Conservation (phyloP, 2,329 filamentous ascomycete genomes). For the Elsinoe batatas region DNA sequence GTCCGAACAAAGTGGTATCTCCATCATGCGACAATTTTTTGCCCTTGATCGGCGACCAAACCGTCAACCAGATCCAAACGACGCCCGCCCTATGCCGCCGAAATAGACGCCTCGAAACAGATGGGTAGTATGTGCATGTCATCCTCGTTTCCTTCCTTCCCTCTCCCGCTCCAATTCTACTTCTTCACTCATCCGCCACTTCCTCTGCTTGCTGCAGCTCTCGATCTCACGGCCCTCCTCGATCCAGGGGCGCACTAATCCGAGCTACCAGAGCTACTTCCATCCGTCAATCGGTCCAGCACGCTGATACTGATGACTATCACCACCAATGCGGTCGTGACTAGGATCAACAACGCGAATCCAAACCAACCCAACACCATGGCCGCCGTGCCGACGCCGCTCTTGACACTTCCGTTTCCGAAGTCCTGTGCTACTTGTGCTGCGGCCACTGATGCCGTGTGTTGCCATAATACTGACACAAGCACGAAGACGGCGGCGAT, state of each 20-base stretch:
- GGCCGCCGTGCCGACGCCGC: constrained; percentile 82
- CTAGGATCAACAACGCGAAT: constrained; percentile 84
- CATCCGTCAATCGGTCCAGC: constrained; percentile 51
- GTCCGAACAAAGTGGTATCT: constrained; percentile 5
- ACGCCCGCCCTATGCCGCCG: constrained; percentile 9
- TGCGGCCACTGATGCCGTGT: constrained; percentile 91
- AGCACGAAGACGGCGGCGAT: constrained; percentile 56
- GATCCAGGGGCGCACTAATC: background rate
- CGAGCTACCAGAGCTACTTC: constrained; percentile 13
- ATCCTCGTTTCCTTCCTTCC: background rate
- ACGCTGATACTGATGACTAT: constrained; percentile 94
- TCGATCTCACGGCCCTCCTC: background rate
- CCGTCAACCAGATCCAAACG: background rate
- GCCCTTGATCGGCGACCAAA: no score
- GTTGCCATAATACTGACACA: constrained; percentile 70
- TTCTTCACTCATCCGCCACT: background rate
- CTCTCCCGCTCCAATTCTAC: background rate
- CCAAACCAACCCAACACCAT: constrained; percentile 99
- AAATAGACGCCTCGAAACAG: background rate
- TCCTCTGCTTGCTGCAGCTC: background rate
- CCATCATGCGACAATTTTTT: background rate
- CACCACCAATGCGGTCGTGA: constrained; percentile 86
- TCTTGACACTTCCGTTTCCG: constrained; percentile 77
- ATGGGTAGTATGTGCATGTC: constrained; percentile 4
- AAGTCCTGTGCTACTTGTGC: constrained; percentile 89